Base-by-base conservation (phyloP, 225 moss, liverwort and hornwort genomes). In the Thuidium tamariscinum region DNA sequence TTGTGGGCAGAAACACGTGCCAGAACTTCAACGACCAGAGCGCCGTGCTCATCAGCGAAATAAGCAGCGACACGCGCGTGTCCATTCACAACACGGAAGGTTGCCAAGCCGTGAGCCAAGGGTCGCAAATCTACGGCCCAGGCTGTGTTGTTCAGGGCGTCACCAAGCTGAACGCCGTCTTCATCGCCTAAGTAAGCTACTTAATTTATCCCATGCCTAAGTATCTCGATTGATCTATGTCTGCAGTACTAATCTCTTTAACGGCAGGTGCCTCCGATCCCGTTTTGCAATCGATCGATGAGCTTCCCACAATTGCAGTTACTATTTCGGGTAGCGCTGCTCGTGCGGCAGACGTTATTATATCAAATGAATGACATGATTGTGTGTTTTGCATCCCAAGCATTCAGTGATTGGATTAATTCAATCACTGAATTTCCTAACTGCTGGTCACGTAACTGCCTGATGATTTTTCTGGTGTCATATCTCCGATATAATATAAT, bases 41-140 rank as follows among this genome's bases (percentile, higher is more conserved):
- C 49, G 87, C 90, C 41, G 92, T 93, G 51, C 84, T 1, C n/a
- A 88, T 92, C 89, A 89, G 56, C 83, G 92, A 84, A 0, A 42
- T 93, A 18, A 54, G 54, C 80, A 59, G n/a, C 70, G 8, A 41
- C 89, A 89, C 87, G 17, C 93, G 92, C 32, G 90, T 93, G 83
- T 90, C 92, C 66, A 25, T 93, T 25, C 90, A 93, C 88, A 92
- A 92, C 92, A 86, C 88, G 84, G 7, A 11, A 13, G 19, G 21
- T 29, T 90, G 93, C 83, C 74, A 90, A 67, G 41, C 3, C 25
- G 6, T 19, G 3, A 57, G 44, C 3, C 78, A 71, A 57, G 93
- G 92, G 56, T 90, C 78, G 51, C 92, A 93, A 34, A 82, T 92
- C 37, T 93, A 74, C 32, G 92, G 93, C 30, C 73, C 86, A 6